Conservation (phyloP, 495 filamentous ascomycete species). For the Astrothelium macrocarpum region DNA sequence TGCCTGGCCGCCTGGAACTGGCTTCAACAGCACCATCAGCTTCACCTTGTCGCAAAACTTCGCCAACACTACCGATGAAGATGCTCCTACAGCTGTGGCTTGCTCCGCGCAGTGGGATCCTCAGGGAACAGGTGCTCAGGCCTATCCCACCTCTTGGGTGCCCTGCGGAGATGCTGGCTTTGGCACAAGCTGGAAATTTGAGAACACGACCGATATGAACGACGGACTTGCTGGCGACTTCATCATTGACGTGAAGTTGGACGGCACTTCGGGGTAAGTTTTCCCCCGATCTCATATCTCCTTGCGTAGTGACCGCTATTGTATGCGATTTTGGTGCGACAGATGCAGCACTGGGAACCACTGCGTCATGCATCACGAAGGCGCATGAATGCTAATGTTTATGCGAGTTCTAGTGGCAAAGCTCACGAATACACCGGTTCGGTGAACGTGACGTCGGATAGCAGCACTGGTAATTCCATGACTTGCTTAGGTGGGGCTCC, state of each 20-base stretch:
- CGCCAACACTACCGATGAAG: background rate
- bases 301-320: background rate
- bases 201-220: background rate
- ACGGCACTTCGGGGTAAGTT: background rate
- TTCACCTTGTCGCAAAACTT: background rate
- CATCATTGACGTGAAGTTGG: background rate
- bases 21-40: slow-evolving; percentile 7
- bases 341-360: background rate
- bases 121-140: background rate
- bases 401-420: background rate
- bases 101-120: background rate
- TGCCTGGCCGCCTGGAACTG: background rate
- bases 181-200: background rate
- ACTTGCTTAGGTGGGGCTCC: background rate
- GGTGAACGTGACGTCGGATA: background rate
- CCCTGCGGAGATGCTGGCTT: background rate
- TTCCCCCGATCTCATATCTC: background rate
- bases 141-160: background rate
- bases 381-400: background rate
- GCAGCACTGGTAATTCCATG: background rate
- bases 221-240: background rate
- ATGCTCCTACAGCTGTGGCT: background rate
- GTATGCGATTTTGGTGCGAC: background rate
- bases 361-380: slow-evolving; percentile 1
- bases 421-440: background rate